Conservation (phyloP, 495 filamentous ascomycete species). For the Xanthoparmelia taractica region DNA sequence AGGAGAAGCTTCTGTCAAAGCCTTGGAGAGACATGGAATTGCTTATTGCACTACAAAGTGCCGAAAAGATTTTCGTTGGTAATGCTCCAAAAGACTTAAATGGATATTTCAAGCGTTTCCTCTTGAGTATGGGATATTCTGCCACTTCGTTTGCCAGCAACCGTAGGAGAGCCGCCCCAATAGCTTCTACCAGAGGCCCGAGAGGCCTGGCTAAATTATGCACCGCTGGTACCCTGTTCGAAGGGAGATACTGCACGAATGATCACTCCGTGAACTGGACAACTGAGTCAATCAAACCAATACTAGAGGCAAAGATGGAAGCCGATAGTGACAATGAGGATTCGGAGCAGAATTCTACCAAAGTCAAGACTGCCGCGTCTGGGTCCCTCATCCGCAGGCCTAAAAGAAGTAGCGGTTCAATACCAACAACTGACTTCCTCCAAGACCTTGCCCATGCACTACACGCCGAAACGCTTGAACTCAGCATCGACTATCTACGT, state of each 20-base stretch:
- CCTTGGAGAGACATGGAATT: constrained; percentile 36
- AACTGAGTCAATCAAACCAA: constrained; percentile 13
- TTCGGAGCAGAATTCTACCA: neutral
- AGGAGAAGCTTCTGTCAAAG: constrained; percentile 25
- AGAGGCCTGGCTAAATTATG: constrained; percentile 25
- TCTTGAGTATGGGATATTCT: constrained; percentile 33
- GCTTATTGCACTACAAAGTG: constrained; percentile 20
- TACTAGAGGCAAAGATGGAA: neutral
- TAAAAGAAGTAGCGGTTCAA: neutral
- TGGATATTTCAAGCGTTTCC: constrained; percentile 33
- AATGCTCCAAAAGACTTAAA: constrained; percentile 25
- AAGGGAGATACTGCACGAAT: constrained; percentile 24
- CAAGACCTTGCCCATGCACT: constrained; percentile 9
- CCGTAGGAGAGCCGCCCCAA: constrained; percentile 14
- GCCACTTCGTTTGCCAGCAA: constrained; percentile 26
- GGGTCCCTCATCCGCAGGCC: constrained; percentile 1
- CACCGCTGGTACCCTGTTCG: constrained; percentile 31
- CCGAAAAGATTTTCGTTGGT: constrained; percentile 30
- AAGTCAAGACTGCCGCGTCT: constrained; percentile 7
- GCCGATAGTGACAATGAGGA: neutral
- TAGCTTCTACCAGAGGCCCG: constrained; percentile 27
- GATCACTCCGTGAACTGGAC: constrained; percentile 27
- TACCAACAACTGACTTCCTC: constrained; percentile 16
- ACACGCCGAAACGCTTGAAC: constrained; percentile 29
- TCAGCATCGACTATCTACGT: constrained; percentile 34